These are phyloP conservation scores for Acacia acuminata DNA, from an alignment of 306 rosid species.

Conservation along the genomic window DNA sequence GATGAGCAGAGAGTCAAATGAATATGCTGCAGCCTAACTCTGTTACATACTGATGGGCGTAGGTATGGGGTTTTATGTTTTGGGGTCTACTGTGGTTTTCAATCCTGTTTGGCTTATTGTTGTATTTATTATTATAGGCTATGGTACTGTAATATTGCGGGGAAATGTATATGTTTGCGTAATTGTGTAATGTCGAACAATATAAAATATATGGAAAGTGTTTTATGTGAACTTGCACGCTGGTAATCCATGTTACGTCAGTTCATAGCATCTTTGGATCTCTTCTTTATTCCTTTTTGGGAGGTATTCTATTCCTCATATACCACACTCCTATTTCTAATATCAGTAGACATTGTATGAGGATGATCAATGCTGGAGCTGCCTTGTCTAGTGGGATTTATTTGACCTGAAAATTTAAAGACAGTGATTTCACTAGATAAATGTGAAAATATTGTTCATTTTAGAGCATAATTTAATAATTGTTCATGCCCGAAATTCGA, in stretches of 20 bases:
- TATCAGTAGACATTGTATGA: not conserved
- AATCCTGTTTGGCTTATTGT: slow-evolving; percentile 41
- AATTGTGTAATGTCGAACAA: slow-evolving; percentile 35
- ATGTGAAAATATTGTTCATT: not conserved
- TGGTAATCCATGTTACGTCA: slow-evolving; percentile 1
- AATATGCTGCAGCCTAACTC: slow-evolving; percentile 31
- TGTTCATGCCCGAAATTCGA: not conserved
- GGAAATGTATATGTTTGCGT: slow-evolving; percentile 41
- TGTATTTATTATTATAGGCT: slow-evolving; percentile 40
- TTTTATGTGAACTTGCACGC: not conserved
- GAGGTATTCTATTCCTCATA: not conserved
- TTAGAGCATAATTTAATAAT: not conserved
- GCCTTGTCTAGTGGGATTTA: not conserved
- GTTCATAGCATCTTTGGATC: not conserved
- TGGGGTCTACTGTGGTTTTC: slow-evolving; percentile 38
- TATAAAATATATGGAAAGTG: slow-evolving; percentile 32
- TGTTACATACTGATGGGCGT: slow-evolving; percentile 32
- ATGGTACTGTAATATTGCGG: slow-evolving; percentile 25
- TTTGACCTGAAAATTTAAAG: not conserved
- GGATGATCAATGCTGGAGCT: not conserved
- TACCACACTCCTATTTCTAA: not conserved
- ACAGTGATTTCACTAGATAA: not conserved
- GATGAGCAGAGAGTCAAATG: slow-evolving; percentile 43
- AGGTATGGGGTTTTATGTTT: slow-evolving; percentile 44
- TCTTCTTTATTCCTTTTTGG: not conserved